These are phyloP conservation scores for Croton setiger DNA, from an alignment of 441 rosid species.

Conservation along the genomic window DNA sequence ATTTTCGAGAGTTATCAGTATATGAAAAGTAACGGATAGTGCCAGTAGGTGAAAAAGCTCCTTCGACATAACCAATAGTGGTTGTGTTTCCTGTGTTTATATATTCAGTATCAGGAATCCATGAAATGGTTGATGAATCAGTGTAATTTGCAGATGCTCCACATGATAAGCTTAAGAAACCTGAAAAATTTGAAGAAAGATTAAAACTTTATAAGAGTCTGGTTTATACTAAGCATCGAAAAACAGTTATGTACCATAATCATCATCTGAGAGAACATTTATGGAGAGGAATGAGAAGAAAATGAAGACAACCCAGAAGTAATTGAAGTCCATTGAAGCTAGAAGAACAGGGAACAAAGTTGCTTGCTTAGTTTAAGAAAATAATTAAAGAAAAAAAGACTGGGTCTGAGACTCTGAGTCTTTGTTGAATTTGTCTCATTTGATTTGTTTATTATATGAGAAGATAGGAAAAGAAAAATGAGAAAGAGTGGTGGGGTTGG, in stretches of 20 bases:
- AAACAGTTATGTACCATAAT: constrained; percentile 45
- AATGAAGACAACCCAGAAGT: constrained; percentile 40
- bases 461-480: background rate
- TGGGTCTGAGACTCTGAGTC: background rate
- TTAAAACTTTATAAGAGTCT: background rate
- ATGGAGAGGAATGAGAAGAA: constrained; percentile 38
- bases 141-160: constrained; percentile 51
- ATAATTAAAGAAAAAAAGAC: background rate
- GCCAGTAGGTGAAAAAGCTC: constrained; percentile 29
- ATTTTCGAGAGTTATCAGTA: constrained; percentile 33
- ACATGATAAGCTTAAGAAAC: constrained; percentile 82
- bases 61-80: constrained; percentile 33
- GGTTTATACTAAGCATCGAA: no score
- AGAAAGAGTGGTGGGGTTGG: background rate
- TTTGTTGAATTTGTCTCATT: no score
- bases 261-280: constrained; percentile 47
- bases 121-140: constrained; percentile 53
- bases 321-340: constrained; percentile 38
- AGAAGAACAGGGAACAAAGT: background rate
- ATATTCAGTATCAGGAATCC: constrained; percentile 60
- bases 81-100: constrained; percentile 57
- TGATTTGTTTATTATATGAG: background rate
- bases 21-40: constrained; percentile 68
- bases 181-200: constrained; percentile 34
- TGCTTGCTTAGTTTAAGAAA: constrained; percentile 6